Base-by-base conservation (phyloP, 306 rosid genomes). In the Inga laurina region DNA sequence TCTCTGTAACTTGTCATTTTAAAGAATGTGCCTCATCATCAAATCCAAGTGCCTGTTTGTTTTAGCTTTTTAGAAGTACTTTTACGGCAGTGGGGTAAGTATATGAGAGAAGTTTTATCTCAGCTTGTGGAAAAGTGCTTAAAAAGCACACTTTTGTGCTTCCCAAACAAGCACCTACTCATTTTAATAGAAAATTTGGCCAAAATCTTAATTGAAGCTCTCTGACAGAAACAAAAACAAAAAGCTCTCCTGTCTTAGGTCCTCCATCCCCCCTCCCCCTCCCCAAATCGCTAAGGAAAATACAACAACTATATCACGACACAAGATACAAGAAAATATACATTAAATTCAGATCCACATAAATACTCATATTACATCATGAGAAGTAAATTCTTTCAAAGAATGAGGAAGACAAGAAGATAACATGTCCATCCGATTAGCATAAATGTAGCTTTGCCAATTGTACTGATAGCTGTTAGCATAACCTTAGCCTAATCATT, bases 381-480 rank as follows among this genome's bases (percentile, higher is more conserved):
- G 57, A 13, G 59, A 67, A 59, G 66, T 11, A 16, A 71, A 64
- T 56, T 64, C 70, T 32, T 65, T 65, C 15, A 62, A 62, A 32
- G 70, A 65, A 0, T 32, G 34, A 73, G 51, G 39, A 67, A 27
- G 56, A 74, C 68, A 75, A 34, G 69, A 69, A 24, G 73, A 51
- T n/a, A 72, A 45, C 57, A 27, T 62, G 27, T 54, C 22, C 75
- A 81, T 57, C 70, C 37, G 61, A 56, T 56, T 4, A 30, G 68
- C 35, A 61, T 14, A 82, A 37, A 39, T 59, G 24, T 57, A 54
- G 77, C 79, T 74, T 49, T 43, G 75, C 76, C 64, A 81, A 77
- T 69, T 13, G 66, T 67, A 75, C 82, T 35, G 48, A 15, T n/a
- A 75, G 54, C 32, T 43, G 57, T 66, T 71, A 65, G 10, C 66